Evolutionary conservation across 2,329 filamentous ascomycete species (phyloP), one percentile per base, ranked within the genome.

Genomic region (Rhynchosporium graminicola): DNA sequence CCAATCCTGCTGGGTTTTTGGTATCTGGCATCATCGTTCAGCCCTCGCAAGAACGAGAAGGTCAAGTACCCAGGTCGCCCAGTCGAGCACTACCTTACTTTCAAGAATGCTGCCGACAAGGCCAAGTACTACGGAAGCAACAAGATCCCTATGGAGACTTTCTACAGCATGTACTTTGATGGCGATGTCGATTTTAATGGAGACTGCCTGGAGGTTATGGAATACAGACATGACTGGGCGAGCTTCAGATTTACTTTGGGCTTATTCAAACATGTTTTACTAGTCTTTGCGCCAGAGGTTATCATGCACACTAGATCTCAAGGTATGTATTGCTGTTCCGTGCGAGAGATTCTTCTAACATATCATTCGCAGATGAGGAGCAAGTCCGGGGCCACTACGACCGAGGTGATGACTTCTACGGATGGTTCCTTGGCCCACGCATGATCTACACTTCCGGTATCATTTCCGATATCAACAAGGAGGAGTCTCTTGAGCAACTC

Each of bases 401-500:
- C 83, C 89, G 92, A 68, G 95, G 95, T 74, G 92, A 99, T 76
- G 95, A 98, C 79, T 97, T 97, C 80, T 99, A 99, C 82, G 89
- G 87, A 76, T 99, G 93, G 92, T 98, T 98, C 84, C 86, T 98
- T 67, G 95, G 95, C 65, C 94, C 94, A 63, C 93, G 94, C 74
- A 99, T 98, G 95, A 92, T 98, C 79, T 98, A 98, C 82, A 99
- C 95, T 57, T 96, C 91, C 57, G 95, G 95, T 72, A 82, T 99
- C 73, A 96, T 99, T 75, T 89, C 90, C 65, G 92, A 98, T 77
- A 85, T 91, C 76, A 87, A 88, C 78, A 84, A 83, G 69, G 95
- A 98, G 79, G 95, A 98, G 80, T 86, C 87, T 40, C 88, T 99
- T 31, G 95, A 99, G 80, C 84, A 98, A 79, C 85, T 98, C 51